Conservation (phyloP, 305 asterid genomes). For the Caryopteris hybrid region DNA sequence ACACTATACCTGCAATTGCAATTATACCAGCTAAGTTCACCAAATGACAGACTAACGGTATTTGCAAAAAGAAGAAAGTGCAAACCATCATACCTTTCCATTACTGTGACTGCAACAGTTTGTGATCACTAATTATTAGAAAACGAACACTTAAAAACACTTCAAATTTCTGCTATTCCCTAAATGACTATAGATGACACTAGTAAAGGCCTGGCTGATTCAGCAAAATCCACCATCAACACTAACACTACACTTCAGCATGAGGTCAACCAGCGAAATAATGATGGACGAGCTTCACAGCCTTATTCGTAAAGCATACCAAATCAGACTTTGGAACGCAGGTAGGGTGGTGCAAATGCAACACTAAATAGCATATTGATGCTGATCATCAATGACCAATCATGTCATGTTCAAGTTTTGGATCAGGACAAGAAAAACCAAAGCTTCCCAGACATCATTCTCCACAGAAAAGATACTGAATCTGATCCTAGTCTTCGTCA, state of each 20-base stretch:
- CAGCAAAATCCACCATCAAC: slow-evolving; percentile 55
- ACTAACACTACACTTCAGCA: slow-evolving; percentile 30
- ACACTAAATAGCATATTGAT: slow-evolving; percentile 45
- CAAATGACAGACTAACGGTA: background rate
- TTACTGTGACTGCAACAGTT: slow-evolving; percentile 44
- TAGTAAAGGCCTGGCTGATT: slow-evolving; percentile 49
- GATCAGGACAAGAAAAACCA: slow-evolving; percentile 31
- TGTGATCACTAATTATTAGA: slow-evolving; percentile 33
- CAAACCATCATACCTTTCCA: slow-evolving; percentile 66
- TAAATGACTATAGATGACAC: slow-evolving; percentile 30
- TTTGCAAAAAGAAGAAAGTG: background rate
- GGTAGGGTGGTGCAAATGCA: slow-evolving; percentile 27
- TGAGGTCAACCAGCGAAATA: slow-evolving; percentile 30
- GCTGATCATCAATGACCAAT: slow-evolving; percentile 29
- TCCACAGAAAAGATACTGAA: slow-evolving; percentile 15
- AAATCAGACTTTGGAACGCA: slow-evolving; percentile 29
- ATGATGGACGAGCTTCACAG: slow-evolving; percentile 48
- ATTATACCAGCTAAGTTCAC: slow-evolving; percentile 6
- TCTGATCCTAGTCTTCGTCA: slow-evolving; percentile 31
- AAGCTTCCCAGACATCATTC: slow-evolving; percentile 30
- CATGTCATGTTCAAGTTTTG: slow-evolving; percentile 17
- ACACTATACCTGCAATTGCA: slow-evolving; percentile 66
- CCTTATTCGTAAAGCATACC: slow-evolving; percentile 48
- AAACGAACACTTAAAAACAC: slow-evolving; percentile 21
- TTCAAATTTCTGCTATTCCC: slow-evolving; percentile 23